A percentile compares a stretch with the other conserved stretches of the same genome.
These are phyloP conservation scores for Santalum album DNA, from an alignment of 164 flowering plant species.

Conservation along the genomic window DNA sequence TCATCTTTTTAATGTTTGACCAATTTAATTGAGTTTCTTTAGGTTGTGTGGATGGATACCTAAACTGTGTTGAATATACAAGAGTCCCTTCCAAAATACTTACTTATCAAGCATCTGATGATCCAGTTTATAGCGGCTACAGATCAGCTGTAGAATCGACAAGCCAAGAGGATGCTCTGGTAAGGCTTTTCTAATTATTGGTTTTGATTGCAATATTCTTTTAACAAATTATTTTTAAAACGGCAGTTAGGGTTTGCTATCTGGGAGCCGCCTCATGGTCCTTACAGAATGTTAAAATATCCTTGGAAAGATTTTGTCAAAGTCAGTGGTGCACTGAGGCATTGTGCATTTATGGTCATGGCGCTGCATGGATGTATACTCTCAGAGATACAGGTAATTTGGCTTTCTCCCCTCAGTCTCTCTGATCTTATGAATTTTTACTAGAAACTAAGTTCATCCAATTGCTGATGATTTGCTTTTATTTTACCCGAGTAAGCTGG, in stretches of 20 bases:
- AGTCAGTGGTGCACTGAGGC: constrained; percentile 4
- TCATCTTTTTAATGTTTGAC: constrained; percentile 1
- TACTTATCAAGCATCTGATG: constrained; percentile 41
- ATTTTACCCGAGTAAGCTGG: no score
- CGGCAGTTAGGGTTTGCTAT: constrained; percentile 3
- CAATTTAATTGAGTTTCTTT: constrained; percentile 7
- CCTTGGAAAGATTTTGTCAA: constrained; percentile 3
- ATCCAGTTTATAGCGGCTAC: constrained; percentile 36
- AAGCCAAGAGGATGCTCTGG: constrained; percentile 41
- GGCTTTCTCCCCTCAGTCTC: neutral
- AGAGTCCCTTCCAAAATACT: constrained; percentile 43
- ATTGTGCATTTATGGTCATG: constrained; percentile 6
- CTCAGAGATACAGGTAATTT: constrained; percentile 4
- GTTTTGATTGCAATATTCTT: neutral
- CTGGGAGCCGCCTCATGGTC: constrained; percentile 6
- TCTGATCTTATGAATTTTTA: no score
- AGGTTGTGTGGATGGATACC: constrained; percentile 41
- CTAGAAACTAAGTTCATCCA: no score
- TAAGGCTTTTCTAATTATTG: constrained; percentile 4
- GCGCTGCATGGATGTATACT: constrained; percentile 3
- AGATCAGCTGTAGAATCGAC: constrained; percentile 41
- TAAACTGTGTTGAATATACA: constrained; percentile 30
- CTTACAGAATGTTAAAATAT: constrained; percentile 1
- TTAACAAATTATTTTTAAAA: neutral
- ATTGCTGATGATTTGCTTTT: no score